These are phyloP conservation scores for Pythium graminicola DNA, from an alignment of 352 stramenopile genomes.

Conservation along the genomic window DNA sequence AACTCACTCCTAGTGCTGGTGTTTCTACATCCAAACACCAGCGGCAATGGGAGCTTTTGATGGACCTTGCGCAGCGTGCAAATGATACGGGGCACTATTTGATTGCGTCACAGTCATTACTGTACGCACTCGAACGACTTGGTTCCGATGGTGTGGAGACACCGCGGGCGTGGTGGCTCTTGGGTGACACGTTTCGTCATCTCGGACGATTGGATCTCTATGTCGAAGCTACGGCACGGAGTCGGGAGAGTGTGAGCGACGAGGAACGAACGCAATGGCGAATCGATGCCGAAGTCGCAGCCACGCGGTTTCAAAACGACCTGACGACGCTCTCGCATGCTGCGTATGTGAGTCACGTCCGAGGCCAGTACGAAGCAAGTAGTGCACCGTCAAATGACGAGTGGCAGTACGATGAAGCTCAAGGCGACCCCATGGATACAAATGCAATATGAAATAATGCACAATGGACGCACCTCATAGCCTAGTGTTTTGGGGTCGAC, in stretches of 20 bases:
- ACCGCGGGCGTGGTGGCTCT: slow-evolving; percentile 36
- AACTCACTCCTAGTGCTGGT: slow-evolving; percentile 1
- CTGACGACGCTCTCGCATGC: slow-evolving; percentile 17
- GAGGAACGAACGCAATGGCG: slow-evolving; percentile 16
- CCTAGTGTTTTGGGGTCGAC: neutral
- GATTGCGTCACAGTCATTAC: slow-evolving; percentile 32
- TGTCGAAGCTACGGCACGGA: slow-evolving; percentile 31
- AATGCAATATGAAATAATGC: no score
- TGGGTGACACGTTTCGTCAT: slow-evolving; percentile 61
- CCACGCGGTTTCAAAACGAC: slow-evolving; percentile 27
- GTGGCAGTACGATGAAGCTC: slow-evolving; percentile 4
- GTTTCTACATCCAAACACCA: no score
- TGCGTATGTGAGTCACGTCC: slow-evolving; percentile 29
- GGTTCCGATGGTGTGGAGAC: slow-evolving; percentile 6
- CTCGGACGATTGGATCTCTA: slow-evolving; percentile 49
- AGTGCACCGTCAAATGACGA: neutral
- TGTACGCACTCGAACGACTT: slow-evolving; percentile 38
- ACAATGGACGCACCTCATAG: no score
- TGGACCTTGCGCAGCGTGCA: slow-evolving; percentile 43
- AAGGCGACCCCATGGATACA: no score
- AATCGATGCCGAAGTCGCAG: slow-evolving; percentile 12
- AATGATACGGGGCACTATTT: slow-evolving; percentile 46
- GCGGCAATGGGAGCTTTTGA: slow-evolving; percentile 38
- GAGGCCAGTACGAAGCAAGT: slow-evolving; percentile 3
- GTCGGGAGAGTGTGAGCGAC: neutral